Base-by-base conservation (phyloP, 1,284 basidiomycete species). In the Malassezia pachydermatis region DNA sequence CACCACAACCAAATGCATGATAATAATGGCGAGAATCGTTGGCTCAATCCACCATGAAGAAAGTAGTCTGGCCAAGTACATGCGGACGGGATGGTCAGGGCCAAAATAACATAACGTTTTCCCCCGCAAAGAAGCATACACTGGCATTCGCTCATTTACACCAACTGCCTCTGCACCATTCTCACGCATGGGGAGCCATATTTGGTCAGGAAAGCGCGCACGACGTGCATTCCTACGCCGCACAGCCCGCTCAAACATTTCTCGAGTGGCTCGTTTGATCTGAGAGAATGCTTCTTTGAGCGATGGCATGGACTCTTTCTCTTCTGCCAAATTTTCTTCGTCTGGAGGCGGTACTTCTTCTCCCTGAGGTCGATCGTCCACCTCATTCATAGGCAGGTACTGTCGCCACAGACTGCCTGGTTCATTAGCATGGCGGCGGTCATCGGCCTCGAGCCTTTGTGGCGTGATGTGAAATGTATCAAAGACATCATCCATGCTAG, bases 1-100 rank as follows among this genome's bases (percentile, higher is more conserved):
- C 49, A 96, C 76, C 16, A 90, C 77, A 49, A 88, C 77, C 16
- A 86, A 84, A 70, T 95, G 86, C 59, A 83, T 63, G 43, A 95
- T 78, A 66, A 98, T 95, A 43, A 90, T 77, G 7, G 83, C 62
- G 34, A 96, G 78, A 46, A 96, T 86, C 32, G 77, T 58, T 10
- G 88, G 87, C 72, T 98, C 90, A 14, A 88, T 87, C 79, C 82
- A 85, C 57, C 86, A 88, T 55, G 51, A 50, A 3, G 30, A 16
- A 8, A 63, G 39, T 3, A 60, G 22, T 9, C 27, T 32, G 38
- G 52, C 58, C 13, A 60, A 49, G 45, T 36, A 19, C 23, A 51
- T 51, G 9, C 67, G 60, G 14, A 67, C 24, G 2, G 39, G 43
- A 39, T 60, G 63, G 1, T 59, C 76, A 3, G 84, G 80, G 5